Conservation (phyloP, 371 early-diverging fungal species). For the Mucor piriformis region DNA sequence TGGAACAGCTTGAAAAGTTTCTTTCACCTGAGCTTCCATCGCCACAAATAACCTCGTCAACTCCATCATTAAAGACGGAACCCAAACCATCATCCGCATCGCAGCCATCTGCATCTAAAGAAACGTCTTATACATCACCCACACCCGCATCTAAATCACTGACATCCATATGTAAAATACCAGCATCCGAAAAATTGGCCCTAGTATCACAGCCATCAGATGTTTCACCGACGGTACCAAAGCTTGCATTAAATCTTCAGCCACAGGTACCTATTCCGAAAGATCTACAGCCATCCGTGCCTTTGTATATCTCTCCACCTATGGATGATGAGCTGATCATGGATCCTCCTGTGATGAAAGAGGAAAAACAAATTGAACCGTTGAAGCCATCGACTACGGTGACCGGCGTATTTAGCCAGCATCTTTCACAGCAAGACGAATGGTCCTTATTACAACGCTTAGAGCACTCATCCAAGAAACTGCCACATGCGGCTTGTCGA, state of each 20-base stretch:
- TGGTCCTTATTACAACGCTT: slow-evolving; percentile 62
- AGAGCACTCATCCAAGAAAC: slow-evolving; percentile 49
- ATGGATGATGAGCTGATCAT: not conserved
- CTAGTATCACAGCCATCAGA: not conserved
- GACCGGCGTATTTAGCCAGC: not conserved
- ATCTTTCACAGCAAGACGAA: slow-evolving; percentile 53
- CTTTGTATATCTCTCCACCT: not conserved
- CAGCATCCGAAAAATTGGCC: too few relatives aligned
- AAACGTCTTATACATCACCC: too few relatives aligned
- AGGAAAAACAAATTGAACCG: not conserved
- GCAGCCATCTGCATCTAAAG: not conserved
- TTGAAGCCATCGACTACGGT: not conserved
- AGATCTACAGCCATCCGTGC: not conserved
- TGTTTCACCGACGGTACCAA: not conserved
- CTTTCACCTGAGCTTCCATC: not conserved
- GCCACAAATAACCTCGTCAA: not conserved
- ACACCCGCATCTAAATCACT: not conserved
- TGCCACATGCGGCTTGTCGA: slow-evolving; percentile 57
- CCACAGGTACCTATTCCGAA: not conserved
- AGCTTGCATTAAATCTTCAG: not conserved
- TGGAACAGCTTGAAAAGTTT: not conserved
- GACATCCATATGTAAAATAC: too few relatives aligned
- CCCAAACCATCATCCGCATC: not conserved
- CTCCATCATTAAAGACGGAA: not conserved
- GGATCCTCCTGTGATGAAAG: not conserved